A percentile compares a stretch with the other conserved stretches of the same genome.
These are phyloP conservation scores for Paxillus rubicundulus DNA, from an alignment of 768 basidiomycete genomes.

Conservation along the genomic window DNA sequence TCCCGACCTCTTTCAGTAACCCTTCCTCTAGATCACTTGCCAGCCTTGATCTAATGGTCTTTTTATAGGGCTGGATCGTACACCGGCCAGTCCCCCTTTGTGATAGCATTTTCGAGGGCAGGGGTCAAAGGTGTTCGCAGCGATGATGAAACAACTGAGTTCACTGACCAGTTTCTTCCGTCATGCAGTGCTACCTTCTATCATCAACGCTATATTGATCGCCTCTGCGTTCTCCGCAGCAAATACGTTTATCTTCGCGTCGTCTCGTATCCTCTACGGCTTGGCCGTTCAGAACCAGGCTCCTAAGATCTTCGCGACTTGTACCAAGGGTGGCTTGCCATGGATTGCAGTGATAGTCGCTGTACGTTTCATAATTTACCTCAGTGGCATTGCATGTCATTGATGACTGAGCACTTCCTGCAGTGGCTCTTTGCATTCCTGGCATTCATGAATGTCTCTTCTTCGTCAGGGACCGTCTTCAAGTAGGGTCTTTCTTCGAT, in stretches of 20 bases:
- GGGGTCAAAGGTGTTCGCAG: conserved; percentile 55
- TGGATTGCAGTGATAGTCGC: conserved; percentile 33
- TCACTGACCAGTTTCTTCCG: neutral
- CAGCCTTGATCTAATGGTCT: neutral
- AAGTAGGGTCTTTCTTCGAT: conserved; percentile 10
- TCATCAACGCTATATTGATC: conserved; percentile 73
- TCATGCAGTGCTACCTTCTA: conserved; percentile 50
- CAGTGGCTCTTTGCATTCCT: conserved; percentile 43
- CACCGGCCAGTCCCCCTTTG: conserved; percentile 81
- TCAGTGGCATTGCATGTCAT: conserved; percentile 13
- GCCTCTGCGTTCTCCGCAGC: conserved; percentile 72
- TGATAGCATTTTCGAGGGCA: conserved; percentile 72
- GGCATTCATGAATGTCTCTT: conserved; percentile 65
- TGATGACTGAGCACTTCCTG: conserved; percentile 3
- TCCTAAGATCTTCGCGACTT: conserved; percentile 46
- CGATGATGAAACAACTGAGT: conserved; percentile 4
- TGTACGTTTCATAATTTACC: conserved; percentile 16
- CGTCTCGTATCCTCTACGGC: conserved; percentile 43
- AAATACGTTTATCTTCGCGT: conserved; percentile 44
- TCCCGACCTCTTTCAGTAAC: conserved; percentile 43
- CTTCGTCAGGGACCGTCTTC: conserved; percentile 44
- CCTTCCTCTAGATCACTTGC: neutral
- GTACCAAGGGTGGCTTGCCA: conserved; percentile 52
- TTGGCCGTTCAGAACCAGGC: conserved; percentile 50
- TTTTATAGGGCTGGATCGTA: conserved; percentile 8